Evolutionary conservation across 768 basidiomycete genomes (phyloP).

Genomic region (Suillus hirtellus): DNA sequence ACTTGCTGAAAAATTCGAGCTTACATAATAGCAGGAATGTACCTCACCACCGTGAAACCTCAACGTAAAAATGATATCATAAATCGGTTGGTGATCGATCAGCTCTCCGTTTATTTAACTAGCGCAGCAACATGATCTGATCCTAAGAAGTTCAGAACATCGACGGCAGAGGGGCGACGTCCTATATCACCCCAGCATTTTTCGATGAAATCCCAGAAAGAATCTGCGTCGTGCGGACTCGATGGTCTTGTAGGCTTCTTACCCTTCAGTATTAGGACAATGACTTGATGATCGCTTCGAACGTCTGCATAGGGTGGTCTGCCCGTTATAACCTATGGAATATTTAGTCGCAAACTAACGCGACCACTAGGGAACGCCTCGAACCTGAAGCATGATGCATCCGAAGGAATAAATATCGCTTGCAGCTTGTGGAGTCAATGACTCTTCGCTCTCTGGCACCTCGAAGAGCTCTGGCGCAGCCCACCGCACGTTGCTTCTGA

Average conservation of each 20-base stretch:
- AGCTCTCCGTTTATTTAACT: not conserved
- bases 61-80: too few species aligned
- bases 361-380: not conserved
- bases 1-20: too few species aligned
- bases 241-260: conserved; percentile 13
- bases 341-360: not conserved
- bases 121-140: too few species aligned
- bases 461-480: conserved; percentile 3
- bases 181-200: conserved; percentile 9
- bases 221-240: conserved; percentile 21
- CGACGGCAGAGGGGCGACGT: conserved; percentile 13
- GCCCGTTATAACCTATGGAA: conserved; percentile 7
- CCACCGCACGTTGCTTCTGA: not conserved
- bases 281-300: conserved; percentile 18
- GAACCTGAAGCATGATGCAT: conserved; percentile 10
- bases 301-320: conserved; percentile 6
- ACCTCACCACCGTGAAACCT: too few species aligned
- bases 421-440: not conserved
- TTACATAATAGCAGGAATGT: too few species aligned
- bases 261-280: conserved; percentile 21
- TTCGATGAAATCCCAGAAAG: conserved; percentile 1
- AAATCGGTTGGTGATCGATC: too few species aligned
- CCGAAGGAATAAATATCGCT: conserved; percentile 9
- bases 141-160: too few species aligned
- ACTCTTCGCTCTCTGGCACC: not conserved